Conservation (phyloP, 306 rosid genomes). For the Pueraria montana region DNA sequence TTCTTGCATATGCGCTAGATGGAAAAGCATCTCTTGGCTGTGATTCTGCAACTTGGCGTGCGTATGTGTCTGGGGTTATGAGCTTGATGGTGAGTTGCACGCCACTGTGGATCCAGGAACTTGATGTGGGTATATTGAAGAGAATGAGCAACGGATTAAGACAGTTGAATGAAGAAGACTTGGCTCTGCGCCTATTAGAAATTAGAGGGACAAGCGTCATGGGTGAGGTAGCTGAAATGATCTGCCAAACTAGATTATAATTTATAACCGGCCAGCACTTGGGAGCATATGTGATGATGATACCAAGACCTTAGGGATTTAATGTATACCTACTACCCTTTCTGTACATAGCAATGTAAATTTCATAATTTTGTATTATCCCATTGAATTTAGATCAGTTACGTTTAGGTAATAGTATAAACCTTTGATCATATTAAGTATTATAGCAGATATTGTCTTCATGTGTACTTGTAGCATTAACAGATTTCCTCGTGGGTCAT, state of each 20-base stretch:
- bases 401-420: neutral
- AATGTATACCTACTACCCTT: conserved; percentile 41
- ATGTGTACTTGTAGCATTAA: neutral
- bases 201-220: conserved; percentile 74
- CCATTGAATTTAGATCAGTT: conserved; percentile 36
- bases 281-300: conserved; percentile 30
- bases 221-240: conserved; percentile 95
- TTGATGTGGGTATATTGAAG: conserved; percentile 76
- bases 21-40: conserved; percentile 88
- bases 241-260: conserved; percentile 58
- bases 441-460: neutral
- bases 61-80: conserved; percentile 75
- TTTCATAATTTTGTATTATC: conserved; percentile 21
- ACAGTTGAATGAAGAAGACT: conserved; percentile 84
- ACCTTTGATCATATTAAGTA: neutral
- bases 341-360: conserved; percentile 52
- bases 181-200: conserved; percentile 81
- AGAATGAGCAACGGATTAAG: conserved; percentile 82
- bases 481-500: conserved; percentile 5
- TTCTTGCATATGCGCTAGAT: conserved; percentile 85
- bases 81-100: conserved; percentile 86
- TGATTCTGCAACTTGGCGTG: conserved; percentile 84
- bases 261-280: conserved; percentile 39
- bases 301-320: conserved; percentile 23
- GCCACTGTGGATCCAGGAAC: conserved; percentile 85